phyloP scores from a whole-genome alignment of 495 filamentous ascomycete species.

The Clavariopsis aquatica region DNA sequence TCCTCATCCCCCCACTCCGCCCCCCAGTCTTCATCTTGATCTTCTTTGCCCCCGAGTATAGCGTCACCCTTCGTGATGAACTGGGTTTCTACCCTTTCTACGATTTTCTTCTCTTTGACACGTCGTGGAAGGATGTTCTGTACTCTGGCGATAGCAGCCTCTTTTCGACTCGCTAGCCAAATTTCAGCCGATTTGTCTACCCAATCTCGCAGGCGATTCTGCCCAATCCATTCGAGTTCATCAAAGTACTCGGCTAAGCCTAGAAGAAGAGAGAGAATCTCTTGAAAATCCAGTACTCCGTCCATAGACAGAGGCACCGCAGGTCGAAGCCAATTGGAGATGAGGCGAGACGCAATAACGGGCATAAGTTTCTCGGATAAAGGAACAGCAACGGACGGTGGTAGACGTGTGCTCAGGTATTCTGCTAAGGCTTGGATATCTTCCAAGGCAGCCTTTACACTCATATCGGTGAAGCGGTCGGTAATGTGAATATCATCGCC shows the following conservation, averaged over 20 bases:
- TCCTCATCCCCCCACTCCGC: conserved; percentile 69
- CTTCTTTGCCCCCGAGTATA: conserved; percentile 58
- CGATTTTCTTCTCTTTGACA: conserved; percentile 61
- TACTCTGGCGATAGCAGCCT: conserved; percentile 71
- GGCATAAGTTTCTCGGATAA: conserved; percentile 70
- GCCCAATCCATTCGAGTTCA: conserved; percentile 64
- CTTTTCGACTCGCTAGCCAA: conserved; percentile 84
- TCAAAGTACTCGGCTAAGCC: conserved; percentile 65
- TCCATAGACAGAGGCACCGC: conserved; percentile 71
- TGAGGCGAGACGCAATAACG: conserved; percentile 63
- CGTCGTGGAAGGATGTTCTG: conserved; percentile 67
- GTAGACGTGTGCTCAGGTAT: conserved; percentile 67
- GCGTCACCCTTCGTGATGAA: conserved; percentile 68
- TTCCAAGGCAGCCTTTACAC: conserved; percentile 48
- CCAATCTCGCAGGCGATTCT: conserved; percentile 75
- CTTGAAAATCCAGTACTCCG: conserved; percentile 69
- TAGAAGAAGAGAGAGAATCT: conserved; percentile 59
- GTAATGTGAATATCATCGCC: conserved; percentile 36
- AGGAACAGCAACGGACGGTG: conserved; percentile 59
- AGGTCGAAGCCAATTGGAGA: conserved; percentile 70
- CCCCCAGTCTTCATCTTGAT: conserved; percentile 67
- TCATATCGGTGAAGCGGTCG: conserved; percentile 44
- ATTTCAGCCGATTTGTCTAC: conserved; percentile 71
- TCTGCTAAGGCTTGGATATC: conserved; percentile 64
- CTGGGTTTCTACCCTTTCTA: conserved; percentile 84